A percentile compares a stretch with the other conserved stretches of the same genome.
phyloP scores from a whole-genome alignment of 1,284 basidiomycete genomes.

The Polyporus tsugae region DNA sequence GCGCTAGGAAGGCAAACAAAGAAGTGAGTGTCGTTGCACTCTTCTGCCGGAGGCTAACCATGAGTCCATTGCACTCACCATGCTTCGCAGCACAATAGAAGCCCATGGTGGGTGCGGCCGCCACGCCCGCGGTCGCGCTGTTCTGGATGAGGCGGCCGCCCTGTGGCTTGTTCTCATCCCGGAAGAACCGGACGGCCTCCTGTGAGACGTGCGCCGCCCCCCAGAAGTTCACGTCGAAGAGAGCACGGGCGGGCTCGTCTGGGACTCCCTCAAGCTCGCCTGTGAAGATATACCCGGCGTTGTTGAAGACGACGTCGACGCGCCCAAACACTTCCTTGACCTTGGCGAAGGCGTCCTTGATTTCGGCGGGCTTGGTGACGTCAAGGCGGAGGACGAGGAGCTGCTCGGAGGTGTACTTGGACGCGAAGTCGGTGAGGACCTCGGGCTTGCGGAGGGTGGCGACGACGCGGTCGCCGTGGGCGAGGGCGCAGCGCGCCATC shows the following conservation, averaged over 20 bases:
- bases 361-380: slow-evolving; percentile 44
- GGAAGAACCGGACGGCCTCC: slow-evolving; percentile 47
- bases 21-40: not conserved
- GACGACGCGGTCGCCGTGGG: slow-evolving; percentile 42
- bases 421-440: slow-evolving; percentile 34
- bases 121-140: slow-evolving; percentile 40
- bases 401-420: slow-evolving; percentile 27
- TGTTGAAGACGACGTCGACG: slow-evolving; percentile 54
- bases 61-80: slow-evolving; percentile 28
- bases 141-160: slow-evolving; percentile 45
- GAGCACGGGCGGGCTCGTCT: slow-evolving; percentile 39
- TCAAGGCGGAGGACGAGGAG: slow-evolving; percentile 51
- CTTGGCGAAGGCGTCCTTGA: slow-evolving; percentile 43
- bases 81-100: slow-evolving; percentile 44
- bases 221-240: slow-evolving; percentile 52
- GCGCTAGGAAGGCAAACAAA: slow-evolving; percentile 36
- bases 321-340: slow-evolving; percentile 47
- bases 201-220: slow-evolving; percentile 45
- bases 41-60: too few relatives aligned
- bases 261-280: slow-evolving; percentile 43
- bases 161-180: slow-evolving; percentile 46
- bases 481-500: slow-evolving; percentile 37
- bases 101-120: slow-evolving; percentile 34
- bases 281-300: slow-evolving; percentile 43
- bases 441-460: slow-evolving; percentile 44